Conservation (phyloP, 768 basidiomycete species). For the Candolleomyces eurysporus region DNA sequence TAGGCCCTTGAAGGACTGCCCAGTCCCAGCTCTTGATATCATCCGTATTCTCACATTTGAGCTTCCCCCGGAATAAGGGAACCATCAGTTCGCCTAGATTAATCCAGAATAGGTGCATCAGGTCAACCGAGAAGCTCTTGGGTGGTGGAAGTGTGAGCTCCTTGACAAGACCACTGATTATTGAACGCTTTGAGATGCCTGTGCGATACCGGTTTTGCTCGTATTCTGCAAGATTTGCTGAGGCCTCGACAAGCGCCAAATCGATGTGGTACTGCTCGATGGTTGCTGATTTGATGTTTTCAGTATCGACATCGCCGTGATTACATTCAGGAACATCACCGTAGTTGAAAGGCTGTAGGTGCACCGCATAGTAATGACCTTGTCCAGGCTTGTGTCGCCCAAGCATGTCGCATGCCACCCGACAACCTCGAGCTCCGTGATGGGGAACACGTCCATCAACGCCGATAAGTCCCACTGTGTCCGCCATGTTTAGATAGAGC, state of each 20-base stretch:
- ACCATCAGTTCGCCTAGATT: conserved; percentile 5
- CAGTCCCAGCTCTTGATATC: conserved; percentile 9
- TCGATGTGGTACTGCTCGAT: not conserved
- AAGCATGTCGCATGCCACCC: conserved; percentile 5
- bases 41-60: conserved; percentile 2
- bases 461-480: conserved; percentile 10
- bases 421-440: conserved; percentile 13
- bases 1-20: not conserved
- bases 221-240: conserved; percentile 13
- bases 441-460: conserved; percentile 14
- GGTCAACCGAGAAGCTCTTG: conserved; percentile 8
- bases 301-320: conserved; percentile 21
- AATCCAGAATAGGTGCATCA: conserved; percentile 5
- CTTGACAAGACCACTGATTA: conserved; percentile 29
- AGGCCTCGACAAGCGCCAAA: not conserved
- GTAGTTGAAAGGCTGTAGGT: no score
- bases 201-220: conserved; percentile 25
- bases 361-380: conserved; percentile 33
- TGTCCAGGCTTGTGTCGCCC: not conserved
- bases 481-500: conserved; percentile 5
- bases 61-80: conserved; percentile 7
- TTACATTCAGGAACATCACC: no score
- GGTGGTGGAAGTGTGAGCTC: conserved; percentile 26
- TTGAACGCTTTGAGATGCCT: conserved; percentile 32
- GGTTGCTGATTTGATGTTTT: conserved; percentile 6